phyloP scores from a whole-genome alignment of 2,329 filamentous ascomycete species.

The Cylindrodendrum hubeiense region DNA sequence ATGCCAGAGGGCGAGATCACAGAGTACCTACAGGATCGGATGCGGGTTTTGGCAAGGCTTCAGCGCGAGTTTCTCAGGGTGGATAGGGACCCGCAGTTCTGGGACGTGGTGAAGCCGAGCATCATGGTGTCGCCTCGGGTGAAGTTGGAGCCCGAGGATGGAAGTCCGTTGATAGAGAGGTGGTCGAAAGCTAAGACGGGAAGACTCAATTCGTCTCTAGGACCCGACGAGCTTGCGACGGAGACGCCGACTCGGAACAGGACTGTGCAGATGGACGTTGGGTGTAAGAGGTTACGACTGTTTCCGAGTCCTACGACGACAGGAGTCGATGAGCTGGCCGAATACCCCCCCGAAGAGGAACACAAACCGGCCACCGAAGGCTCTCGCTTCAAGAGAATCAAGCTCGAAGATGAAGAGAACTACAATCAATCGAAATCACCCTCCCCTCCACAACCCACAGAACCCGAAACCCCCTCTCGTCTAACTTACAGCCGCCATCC shows the following conservation, averaged over 20 bases:
- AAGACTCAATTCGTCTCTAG: constrained; percentile 2
- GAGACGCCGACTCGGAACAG: constrained; percentile 13
- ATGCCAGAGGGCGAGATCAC: constrained; percentile 48
- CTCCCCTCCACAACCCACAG: not conserved
- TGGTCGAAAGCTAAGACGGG: constrained; percentile 23
- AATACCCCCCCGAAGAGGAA: constrained; percentile 2
- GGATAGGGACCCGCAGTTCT: constrained; percentile 47
- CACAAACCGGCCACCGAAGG: not conserved
- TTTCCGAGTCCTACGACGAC: constrained; percentile 3
- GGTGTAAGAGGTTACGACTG: constrained; percentile 24
- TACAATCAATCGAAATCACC: not conserved
- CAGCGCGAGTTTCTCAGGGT: constrained; percentile 52
- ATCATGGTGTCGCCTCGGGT: constrained; percentile 35
- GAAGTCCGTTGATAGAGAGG: not conserved
- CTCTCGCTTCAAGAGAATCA: not conserved
- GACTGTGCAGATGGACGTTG: constrained; percentile 26
- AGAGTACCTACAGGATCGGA: constrained; percentile 50
- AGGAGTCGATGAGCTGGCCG: constrained; percentile 27
- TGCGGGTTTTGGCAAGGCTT: constrained; percentile 50
- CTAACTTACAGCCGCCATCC: constrained; percentile 46
- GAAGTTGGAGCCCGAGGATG: constrained; percentile 37
- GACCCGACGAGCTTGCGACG: constrained; percentile 26
- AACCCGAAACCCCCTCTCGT: constrained; percentile 22
- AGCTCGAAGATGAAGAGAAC: not conserved
- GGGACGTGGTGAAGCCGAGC: constrained; percentile 43